Evolutionary conservation across 768 basidiomycete species (phyloP), one percentile per base, ranked within the genome.

Genomic region (Suillus hirtellus): DNA sequence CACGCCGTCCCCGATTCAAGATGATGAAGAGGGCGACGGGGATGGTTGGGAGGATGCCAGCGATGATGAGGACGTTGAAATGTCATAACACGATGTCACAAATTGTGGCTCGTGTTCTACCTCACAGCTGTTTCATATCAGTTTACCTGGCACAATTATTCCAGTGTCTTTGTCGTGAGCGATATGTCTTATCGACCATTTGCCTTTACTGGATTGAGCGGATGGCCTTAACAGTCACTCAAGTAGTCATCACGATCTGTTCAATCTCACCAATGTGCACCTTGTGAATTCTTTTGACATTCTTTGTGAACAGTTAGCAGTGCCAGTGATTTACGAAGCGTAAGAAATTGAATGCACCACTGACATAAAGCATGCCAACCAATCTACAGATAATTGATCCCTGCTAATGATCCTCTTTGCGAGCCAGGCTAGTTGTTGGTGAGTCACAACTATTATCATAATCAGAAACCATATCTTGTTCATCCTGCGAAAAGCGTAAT

Each of bases 21-120:
- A 83, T 12, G 85, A 76, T 37, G 83, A 80, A 14, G 85, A 80
- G 6, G 78, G 74, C 21, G 84, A 77, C 2, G 84, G 70, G 14
- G 80, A 75, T 5, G 70, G 68, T 3, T 88, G 85, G 80, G 89
- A 86, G 64, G 89, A 88, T 52, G 83, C 78, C 24, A 86, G 87
- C 40, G 88, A 87, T 66, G 79, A 76, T 0, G 78, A 76, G 14
- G 86, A 88, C 68, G 79, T 86, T 17, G 85, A 86, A 59, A 87
- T 87, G 86, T 68, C 78, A 62, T 87, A 60, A 68, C 55, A 40
- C 15, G 35, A 63, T 17, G 11, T 53, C 46, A 35, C 46, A 12
- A 21, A 14, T 55, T 21, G n/a, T 8, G 53, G n/a, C 35, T 35
- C 34, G 12, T 14, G 35, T 54, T 12, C 19, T n/a, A n/a, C 53